Evolutionary conservation across 345 rosid species (phyloP).

Genomic region (Lumnitzera racemosa): DNA sequence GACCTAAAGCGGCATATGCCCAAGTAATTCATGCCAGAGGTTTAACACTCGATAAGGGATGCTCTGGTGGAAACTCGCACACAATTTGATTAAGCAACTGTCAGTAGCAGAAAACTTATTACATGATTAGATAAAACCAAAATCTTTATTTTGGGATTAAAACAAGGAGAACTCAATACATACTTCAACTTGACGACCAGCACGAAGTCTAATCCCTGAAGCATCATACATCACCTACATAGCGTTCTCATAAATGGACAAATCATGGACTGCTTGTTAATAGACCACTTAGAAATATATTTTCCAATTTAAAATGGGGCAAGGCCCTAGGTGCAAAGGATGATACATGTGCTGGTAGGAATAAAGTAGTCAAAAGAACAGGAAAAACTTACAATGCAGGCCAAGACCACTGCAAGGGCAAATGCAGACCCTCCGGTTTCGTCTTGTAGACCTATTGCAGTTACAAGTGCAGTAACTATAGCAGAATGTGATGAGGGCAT

Average conservation of each 20-base stretch:
- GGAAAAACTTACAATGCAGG: constrained; percentile 65
- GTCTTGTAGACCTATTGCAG: constrained; percentile 73
- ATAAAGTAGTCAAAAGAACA: neutral
- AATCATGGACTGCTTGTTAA: neutral
- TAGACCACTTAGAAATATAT: too few relatives aligned
- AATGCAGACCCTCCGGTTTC: constrained; percentile 73
- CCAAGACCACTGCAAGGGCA: constrained; percentile 77
- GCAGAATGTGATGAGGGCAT: constrained; percentile 99
- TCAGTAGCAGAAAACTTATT: constrained; percentile 7
- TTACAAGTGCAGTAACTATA: constrained; percentile 83
- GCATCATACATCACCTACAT: constrained; percentile 97
- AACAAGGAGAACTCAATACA: constrained; percentile 11
- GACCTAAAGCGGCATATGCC: constrained; percentile 96
- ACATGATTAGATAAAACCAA: too few relatives aligned
- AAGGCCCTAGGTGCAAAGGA: neutral
- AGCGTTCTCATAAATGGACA: neutral
- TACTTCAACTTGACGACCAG: constrained; percentile 99
- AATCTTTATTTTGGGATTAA: neutral
- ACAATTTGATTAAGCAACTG: constrained; percentile 95
- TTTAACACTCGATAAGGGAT: constrained; percentile 71
- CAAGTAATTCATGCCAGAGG: constrained; percentile 91
- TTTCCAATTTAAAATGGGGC: too few relatives aligned
- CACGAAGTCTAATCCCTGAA: constrained; percentile 89
- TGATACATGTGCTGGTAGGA: neutral
- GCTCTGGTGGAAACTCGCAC: constrained; percentile 95